A percentile compares a stretch with the other conserved stretches of the same genome.
Evolutionary conservation across 805 yeast genomes (phyloP).

Genomic region (Saccharomycopsis javanensis): DNA sequence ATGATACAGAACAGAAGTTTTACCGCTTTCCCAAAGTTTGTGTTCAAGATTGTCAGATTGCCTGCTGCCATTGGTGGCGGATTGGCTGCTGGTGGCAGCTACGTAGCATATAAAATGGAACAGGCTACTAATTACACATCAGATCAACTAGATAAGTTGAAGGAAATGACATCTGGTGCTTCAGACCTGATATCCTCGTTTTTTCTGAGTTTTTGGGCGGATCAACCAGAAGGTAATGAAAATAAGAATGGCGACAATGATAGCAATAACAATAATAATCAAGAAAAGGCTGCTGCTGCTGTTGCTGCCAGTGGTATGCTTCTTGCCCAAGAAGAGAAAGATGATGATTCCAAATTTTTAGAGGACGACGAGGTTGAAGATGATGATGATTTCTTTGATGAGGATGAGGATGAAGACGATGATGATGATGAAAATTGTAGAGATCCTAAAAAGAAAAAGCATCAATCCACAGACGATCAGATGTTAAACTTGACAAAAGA

Average conservation of each 20-base stretch:
- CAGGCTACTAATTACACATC: slow-evolving; percentile 68
- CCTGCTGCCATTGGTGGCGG: slow-evolving; percentile 89
- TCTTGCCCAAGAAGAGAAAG: slow-evolving; percentile 30
- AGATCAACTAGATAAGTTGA: slow-evolving; percentile 52
- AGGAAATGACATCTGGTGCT: slow-evolving; percentile 50
- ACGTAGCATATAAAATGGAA: slow-evolving; percentile 83
- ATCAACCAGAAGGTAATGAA: slow-evolving; percentile 27
- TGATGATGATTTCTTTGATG: slow-evolving; percentile 22
- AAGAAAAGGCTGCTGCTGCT: slow-evolving; percentile 46
- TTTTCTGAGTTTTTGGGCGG: slow-evolving; percentile 30
- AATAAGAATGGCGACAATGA: not conserved
- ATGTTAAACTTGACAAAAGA: slow-evolving; percentile 86
- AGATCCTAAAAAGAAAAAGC: slow-evolving; percentile 37
- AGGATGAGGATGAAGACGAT: slow-evolving; percentile 10
- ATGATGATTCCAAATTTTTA: slow-evolving; percentile 37
- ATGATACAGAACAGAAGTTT: slow-evolving; percentile 20
- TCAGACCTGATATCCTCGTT: slow-evolving; percentile 31
- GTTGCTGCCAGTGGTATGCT: slow-evolving; percentile 25
- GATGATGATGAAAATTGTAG: slow-evolving; percentile 39
- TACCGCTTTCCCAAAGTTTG: slow-evolving; percentile 39
- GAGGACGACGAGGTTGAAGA: slow-evolving; percentile 37
- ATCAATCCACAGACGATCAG: slow-evolving; percentile 58
- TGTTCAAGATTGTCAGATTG: slow-evolving; percentile 44
- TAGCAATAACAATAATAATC: slow-evolving; percentile 17
- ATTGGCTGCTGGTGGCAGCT: slow-evolving; percentile 89